These are phyloP conservation scores for Cymbopogon flexuosus DNA, from an alignment of 202 grass and related monocot genomes.

Conservation along the genomic window DNA sequence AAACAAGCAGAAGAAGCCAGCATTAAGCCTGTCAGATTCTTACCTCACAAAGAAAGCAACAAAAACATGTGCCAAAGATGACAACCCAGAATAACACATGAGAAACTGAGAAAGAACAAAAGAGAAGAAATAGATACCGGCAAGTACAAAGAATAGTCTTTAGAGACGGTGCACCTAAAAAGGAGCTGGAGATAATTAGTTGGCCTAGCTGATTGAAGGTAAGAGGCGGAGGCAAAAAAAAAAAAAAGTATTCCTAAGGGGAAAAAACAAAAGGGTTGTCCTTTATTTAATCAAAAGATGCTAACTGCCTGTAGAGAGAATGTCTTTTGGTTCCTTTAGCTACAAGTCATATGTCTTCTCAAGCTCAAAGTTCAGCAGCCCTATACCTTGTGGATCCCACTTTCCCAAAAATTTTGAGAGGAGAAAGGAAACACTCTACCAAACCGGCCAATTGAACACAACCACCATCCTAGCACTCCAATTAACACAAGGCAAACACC, in stretches of 20 bases:
- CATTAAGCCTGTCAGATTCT: slow-evolving; percentile 26
- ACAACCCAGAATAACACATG: slow-evolving; percentile 24
- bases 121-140: slow-evolving; percentile 12
- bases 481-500: slow-evolving; percentile 17
- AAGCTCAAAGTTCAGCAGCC: slow-evolving; percentile 36
- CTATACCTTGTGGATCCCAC: slow-evolving; percentile 50
- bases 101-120: slow-evolving; percentile 30
- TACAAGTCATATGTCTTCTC: slow-evolving; percentile 45
- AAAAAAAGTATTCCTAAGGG: background rate
- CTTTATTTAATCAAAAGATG: slow-evolving; percentile 55
- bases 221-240: background rate
- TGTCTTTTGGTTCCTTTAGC: slow-evolving; percentile 58
- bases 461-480: slow-evolving; percentile 33
- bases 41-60: slow-evolving; percentile 30
- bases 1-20: slow-evolving; percentile 20
- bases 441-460: slow-evolving; percentile 37
- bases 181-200: slow-evolving; percentile 30
- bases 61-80: slow-evolving; percentile 28
- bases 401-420: slow-evolving; percentile 50
- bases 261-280: slow-evolving; percentile 39
- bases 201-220: slow-evolving; percentile 38
- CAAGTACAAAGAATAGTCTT: slow-evolving; percentile 36
- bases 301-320: slow-evolving; percentile 43
- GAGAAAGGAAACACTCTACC: slow-evolving; percentile 32
- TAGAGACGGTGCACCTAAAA: slow-evolving; percentile 46